Conservation (phyloP, 257 asterid species). For the Penstemon newberryi region DNA sequence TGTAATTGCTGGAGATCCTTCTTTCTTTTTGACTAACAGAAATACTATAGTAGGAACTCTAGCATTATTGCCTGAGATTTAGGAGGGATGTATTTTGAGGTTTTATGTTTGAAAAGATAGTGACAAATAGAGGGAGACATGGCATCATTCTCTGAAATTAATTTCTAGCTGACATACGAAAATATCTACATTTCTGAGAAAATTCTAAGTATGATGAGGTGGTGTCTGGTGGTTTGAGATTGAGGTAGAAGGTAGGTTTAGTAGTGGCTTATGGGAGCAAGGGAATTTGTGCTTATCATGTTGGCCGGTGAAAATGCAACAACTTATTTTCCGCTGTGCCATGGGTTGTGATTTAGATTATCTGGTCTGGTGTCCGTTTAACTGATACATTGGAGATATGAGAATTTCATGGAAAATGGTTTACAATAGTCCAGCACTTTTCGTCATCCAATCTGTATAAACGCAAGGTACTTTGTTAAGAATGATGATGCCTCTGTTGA, state of each 20-base stretch:
- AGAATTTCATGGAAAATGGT: constrained; percentile 13
- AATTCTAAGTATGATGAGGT: too few relatives aligned
- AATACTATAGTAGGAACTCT: too few relatives aligned
- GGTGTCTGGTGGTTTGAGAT: background rate
- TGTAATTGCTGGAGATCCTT: too few relatives aligned
- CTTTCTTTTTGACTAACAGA: too few relatives aligned
- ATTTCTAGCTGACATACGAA: too few relatives aligned
- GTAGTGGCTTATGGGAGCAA: background rate
- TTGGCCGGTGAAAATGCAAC: background rate
- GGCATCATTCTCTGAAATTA: too few relatives aligned
- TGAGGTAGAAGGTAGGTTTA: background rate
- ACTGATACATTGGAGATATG: background rate
- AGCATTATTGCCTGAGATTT: too few relatives aligned
- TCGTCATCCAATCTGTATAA: background rate
- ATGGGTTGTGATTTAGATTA: background rate
- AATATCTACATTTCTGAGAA: too few relatives aligned
- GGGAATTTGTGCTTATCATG: background rate
- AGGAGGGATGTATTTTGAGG: too few relatives aligned
- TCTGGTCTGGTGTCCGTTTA: background rate
- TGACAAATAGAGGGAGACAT: too few relatives aligned
- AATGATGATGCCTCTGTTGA: background rate
- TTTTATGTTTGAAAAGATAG: too few relatives aligned
- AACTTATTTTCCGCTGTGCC: background rate
- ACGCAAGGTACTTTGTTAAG: background rate
- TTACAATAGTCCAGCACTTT: background rate